These are phyloP conservation scores for Globisporangium nagaii DNA, from an alignment of 352 stramenopile species.

Conservation along the genomic window DNA sequence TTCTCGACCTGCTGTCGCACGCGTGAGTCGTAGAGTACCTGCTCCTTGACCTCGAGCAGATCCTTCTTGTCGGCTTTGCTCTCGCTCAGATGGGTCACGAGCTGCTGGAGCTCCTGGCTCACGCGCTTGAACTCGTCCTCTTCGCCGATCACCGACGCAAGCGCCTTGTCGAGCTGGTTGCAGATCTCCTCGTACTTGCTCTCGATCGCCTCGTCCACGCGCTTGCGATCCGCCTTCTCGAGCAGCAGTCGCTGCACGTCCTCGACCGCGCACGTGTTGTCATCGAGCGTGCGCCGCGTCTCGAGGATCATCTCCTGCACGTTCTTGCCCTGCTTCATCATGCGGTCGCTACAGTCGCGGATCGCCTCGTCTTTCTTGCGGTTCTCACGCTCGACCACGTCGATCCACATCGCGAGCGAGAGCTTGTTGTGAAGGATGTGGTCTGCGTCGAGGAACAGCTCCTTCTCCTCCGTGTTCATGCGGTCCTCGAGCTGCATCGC, in stretches of 20 bases:
- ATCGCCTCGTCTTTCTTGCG: conserved; percentile 66
- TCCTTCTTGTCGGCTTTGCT: conserved; percentile 85
- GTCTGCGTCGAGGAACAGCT: conserved; percentile 74
- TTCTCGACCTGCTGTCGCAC: conserved; percentile 85
- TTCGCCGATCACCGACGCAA: conserved; percentile 79
- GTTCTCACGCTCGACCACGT: conserved; percentile 65
- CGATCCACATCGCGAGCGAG: conserved; percentile 78
- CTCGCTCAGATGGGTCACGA: conserved; percentile 73
- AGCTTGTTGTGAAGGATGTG: conserved; percentile 76
- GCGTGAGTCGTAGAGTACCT: conserved; percentile 83
- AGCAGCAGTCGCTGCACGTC: conserved; percentile 75
- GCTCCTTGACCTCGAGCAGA: conserved; percentile 80
- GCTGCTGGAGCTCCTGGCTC: conserved; percentile 75
- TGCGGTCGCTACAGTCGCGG: conserved; percentile 76
- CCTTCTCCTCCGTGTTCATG: conserved; percentile 79
- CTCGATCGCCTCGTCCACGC: conserved; percentile 87
- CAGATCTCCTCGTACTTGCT: conserved; percentile 91
- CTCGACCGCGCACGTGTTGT: conserved; percentile 82
- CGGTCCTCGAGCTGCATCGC: conserved; percentile 81
- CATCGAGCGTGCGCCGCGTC: conserved; percentile 68
- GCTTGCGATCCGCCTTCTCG: conserved; percentile 73
- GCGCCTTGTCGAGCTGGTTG: conserved; percentile 86
- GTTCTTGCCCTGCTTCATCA: conserved; percentile 75
- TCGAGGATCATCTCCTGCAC: conserved; percentile 87
- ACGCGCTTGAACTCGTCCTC: conserved; percentile 87